Evolutionary conservation across 176 grass and related monocot species (phyloP).

Genomic region (Saccharum spontaneum): DNA sequence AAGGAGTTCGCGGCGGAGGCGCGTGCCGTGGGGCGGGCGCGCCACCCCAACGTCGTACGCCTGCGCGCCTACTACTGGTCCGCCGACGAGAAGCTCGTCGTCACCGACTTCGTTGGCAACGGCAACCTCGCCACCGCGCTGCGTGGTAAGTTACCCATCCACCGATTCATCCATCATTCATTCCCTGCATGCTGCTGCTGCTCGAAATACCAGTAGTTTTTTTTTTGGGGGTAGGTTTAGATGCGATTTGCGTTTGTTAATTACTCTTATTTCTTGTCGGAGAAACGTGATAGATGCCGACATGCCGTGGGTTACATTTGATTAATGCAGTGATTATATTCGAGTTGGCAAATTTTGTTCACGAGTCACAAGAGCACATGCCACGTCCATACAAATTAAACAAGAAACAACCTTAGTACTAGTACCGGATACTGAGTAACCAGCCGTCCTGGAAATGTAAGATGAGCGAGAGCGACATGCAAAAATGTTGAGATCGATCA

Average conservation of each 20-base stretch:
- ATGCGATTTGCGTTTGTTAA: constrained; percentile 7
- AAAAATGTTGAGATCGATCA: neutral
- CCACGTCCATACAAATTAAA: neutral
- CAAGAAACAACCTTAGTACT: neutral
- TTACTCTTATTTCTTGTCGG: neutral
- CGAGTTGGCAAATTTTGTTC: neutral
- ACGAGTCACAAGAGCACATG: neutral
- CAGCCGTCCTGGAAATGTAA: neutral
- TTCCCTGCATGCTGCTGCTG: neutral
- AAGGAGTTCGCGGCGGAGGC: constrained; percentile 90
- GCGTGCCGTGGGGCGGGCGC: constrained; percentile 52
- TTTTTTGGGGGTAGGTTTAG: neutral
- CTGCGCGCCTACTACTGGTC: constrained; percentile 96
- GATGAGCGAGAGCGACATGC: neutral
- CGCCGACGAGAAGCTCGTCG: constrained; percentile 87
- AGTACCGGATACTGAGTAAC: neutral
- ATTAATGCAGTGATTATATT: neutral
- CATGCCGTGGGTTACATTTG: neutral
- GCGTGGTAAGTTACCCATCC: constrained; percentile 41
- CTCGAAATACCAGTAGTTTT: neutral
- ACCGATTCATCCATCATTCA: neutral
- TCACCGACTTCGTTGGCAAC: constrained; percentile 95
- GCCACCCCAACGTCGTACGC: constrained; percentile 85
- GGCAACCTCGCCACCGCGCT: constrained; percentile 84
- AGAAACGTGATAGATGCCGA: constrained; percentile 7